Conservation (phyloP, 176 grass and related monocot genomes). For the Oryza australiensis region DNA sequence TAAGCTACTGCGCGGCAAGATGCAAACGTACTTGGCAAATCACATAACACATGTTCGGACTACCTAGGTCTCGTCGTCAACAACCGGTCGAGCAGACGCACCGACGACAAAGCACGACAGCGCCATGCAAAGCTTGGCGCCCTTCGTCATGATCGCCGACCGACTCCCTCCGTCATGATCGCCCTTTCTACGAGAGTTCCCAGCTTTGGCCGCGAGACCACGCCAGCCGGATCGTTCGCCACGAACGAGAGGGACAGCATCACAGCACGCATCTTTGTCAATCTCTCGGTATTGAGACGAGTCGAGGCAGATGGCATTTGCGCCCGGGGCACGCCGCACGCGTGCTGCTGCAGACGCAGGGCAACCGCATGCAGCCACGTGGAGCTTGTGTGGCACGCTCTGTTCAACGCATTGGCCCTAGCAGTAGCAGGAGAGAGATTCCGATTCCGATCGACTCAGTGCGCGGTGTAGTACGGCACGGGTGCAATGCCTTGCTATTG, state of each 20-base stretch:
- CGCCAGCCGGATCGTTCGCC: no score
- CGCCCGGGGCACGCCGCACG: background rate
- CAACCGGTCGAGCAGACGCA: background rate
- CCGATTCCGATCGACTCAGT: no score
- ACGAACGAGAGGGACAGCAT: background rate
- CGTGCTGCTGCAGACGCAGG: background rate
- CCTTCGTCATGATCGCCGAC: background rate
- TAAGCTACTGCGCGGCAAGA: no score
- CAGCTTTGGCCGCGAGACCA: no score
- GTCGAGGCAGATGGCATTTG: background rate
- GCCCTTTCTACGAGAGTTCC: background rate
- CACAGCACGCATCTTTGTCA: background rate
- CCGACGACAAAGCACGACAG: background rate
- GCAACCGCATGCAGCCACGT: background rate
- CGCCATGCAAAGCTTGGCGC: background rate
- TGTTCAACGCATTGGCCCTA: no score
- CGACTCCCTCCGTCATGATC: background rate
- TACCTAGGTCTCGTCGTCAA: background rate
- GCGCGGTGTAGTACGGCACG: no score
- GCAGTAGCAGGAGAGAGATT: no score
- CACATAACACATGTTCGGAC: no score
- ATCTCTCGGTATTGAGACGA: background rate
- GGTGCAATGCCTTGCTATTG: no score
- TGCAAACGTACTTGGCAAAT: background rate
- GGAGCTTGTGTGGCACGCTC: background rate